Base-by-base conservation (phyloP, 2,329 filamentous ascomycete genomes). In the Zymoseptoria passerinii region DNA sequence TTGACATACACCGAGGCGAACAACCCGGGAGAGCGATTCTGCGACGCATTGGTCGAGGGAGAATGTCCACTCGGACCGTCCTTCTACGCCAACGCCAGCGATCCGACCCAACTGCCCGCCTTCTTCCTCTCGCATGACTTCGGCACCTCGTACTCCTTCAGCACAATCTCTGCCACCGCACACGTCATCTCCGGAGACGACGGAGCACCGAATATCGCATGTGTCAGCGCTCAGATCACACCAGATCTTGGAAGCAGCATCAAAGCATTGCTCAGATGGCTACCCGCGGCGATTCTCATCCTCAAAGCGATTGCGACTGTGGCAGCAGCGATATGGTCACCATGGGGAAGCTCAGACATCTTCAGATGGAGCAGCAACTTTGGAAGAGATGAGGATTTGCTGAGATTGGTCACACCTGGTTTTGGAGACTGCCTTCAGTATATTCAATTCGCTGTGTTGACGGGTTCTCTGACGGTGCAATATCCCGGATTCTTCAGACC, bases 281-380 rank as follows among this genome's bases (percentile, higher is more conserved):
- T 96, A 4, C 92, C 94, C 1, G 80, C 92, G 23, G 78, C 87
- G 2, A 83, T 96, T 23, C 79, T 99, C 29, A 76, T 92, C 2
- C 79, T 92, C 48, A 89, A 95, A 51, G 94, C 85, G 1, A 74
- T 91, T 58, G 90, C 92, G 13, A 96, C 92, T 6, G 78, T 92
- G 40, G 85, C 90, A 64, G 91, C 94, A 2, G 89, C 85, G 53
- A 89, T 95, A 44, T 92, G 85, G 71, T 96, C 92, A 69, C 94
- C 94, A 0, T 99, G 94, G 92, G 94, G 94, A 19, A 89, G 90
- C 1, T 84, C 84, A 7, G 89, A 99, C 71, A 81, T 92, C 19
- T 97, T 97, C 72, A 86, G 89, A 65, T 99, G 92, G 91, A 91
- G 90, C n/a, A 95, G 90, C 70, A 99, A 99, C 71, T 97, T 95